Conservation (phyloP, 441 rosid genomes). For the Erodium trifolium region DNA sequence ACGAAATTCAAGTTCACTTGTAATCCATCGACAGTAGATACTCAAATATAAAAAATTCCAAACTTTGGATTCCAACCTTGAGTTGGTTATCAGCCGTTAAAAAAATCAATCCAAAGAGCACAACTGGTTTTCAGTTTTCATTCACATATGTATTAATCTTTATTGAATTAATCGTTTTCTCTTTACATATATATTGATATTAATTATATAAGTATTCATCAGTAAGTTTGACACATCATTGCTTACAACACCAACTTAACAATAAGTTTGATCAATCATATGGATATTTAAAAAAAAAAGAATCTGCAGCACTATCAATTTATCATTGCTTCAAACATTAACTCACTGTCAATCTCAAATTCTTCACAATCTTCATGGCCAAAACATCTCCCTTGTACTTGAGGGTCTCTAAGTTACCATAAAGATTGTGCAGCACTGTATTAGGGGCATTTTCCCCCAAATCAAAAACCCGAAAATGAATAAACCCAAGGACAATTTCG, state of each 20-base stretch:
- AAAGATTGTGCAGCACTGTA: slow-evolving; percentile 32
- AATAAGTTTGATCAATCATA: background rate
- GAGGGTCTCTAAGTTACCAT: slow-evolving; percentile 25
- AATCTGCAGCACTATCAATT: background rate
- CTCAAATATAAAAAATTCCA: too few species aligned
- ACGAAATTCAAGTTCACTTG: too few species aligned
- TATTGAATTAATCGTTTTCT: too few species aligned
- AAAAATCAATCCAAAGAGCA: too few species aligned
- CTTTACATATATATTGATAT: background rate
- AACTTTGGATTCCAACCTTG: too few species aligned
- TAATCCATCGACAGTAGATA: too few species aligned
- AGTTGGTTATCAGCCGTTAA: too few species aligned
- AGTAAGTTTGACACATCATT: too few species aligned
- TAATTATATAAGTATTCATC: background rate
- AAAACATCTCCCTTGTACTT: slow-evolving; percentile 28
- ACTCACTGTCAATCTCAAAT: slow-evolving; percentile 43
- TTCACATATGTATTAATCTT: too few species aligned
- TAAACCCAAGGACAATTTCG: background rate
- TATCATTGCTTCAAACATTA: slow-evolving; percentile 2
- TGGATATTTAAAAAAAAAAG: background rate
- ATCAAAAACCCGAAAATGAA: slow-evolving; percentile 33
- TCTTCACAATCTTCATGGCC: slow-evolving; percentile 32
- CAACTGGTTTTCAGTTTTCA: too few species aligned
- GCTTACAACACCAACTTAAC: too few species aligned
- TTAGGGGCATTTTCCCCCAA: slow-evolving; percentile 36